Evolutionary conservation across 139 green algal genomes (phyloP), one percentile per base, ranked within the genome.

Genomic region (Chlamydomonas sphaeroides): DNA sequence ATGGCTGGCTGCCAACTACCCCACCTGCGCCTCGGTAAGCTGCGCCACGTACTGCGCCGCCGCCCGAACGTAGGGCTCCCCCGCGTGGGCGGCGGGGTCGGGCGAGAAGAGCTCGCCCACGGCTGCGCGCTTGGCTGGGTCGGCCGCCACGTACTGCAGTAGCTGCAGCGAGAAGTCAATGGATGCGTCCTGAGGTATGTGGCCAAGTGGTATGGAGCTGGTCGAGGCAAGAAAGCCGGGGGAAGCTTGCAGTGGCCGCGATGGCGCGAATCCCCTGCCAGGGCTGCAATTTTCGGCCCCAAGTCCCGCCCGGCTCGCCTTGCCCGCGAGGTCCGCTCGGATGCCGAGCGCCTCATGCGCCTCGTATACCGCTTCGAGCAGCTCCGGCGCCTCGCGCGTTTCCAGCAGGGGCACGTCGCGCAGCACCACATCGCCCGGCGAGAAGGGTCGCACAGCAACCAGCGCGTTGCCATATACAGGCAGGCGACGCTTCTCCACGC

Each of bases 381-480:
- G 18, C 7, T 42, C 32, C 0, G 5, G 3, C 8, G 35, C 5
- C 53, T 80, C 74, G 3, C 14, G 18, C 2, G 59, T 80, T 7
- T 17, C 42, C 20, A 80, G 39, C 4, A 80, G 28, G 7, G 74
- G 74, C 0, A 17, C 17, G 28, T 80, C 74, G 1, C n/a, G 32
- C 1, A 80, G 4, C 4, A 80, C 74, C 0, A 71, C 39, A 0
- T 80, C 74, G 30, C 74, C 74, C 11, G 74, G 30, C 15, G 42
- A 57, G 32, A 80, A 80, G 6, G 18, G 1, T 2, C 59, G 74
- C 0, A 21, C 36, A 1, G 74, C 59, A 1, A 80, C 57, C 10
- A 80, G 74, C 18, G 74, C 59, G 15, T 70, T 70, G 38, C 74
- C 74, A 35, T 63, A 80, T n/a, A n/a, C n/a, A n/a, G n/a, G n/a